Evolutionary conservation across 306 rosid species (phyloP).

Genomic region (Vigna nakashimae): DNA sequence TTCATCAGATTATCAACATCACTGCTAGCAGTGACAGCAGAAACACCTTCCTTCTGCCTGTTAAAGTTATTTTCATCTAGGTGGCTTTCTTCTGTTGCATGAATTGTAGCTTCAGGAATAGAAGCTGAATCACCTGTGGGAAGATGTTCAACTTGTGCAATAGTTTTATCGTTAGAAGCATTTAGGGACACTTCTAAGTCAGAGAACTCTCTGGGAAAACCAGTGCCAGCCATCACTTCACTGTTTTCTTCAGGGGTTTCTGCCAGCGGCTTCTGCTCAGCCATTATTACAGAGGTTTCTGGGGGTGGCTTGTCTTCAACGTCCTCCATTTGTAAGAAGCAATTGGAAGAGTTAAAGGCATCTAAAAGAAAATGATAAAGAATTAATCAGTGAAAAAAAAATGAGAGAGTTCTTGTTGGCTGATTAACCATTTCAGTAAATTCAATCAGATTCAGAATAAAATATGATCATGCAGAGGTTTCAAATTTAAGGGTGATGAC

Average conservation of each 20-base stretch:
- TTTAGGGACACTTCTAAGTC: constrained; percentile 35
- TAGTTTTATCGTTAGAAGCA: constrained; percentile 45
- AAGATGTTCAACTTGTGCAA: constrained; percentile 51
- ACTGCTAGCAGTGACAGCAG: constrained; percentile 35
- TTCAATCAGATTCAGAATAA: background rate
- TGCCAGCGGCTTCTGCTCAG: constrained; percentile 29
- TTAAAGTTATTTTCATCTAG: constrained; percentile 22
- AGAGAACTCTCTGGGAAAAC: constrained; percentile 33
- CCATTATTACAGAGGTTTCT: constrained; percentile 43
- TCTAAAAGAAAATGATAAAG: constrained; percentile 40
- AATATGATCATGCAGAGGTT: background rate
- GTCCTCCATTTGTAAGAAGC: constrained; percentile 61
- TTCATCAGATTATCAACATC: constrained; percentile 32
- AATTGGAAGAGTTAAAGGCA: constrained; percentile 36
- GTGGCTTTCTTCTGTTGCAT: constrained; percentile 35
- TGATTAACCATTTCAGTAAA: background rate
- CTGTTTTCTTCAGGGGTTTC: constrained; percentile 36
- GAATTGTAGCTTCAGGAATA: constrained; percentile 33
- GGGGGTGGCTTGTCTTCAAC: constrained; percentile 47
- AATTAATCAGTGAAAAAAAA: constrained; percentile 20
- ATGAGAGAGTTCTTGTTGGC: background rate
- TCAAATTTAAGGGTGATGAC: constrained; percentile 16
- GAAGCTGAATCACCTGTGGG: constrained; percentile 46
- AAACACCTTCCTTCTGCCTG: constrained; percentile 37
- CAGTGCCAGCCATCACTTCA: constrained; percentile 32